These are phyloP conservation scores for Chytriomyces sp. DNA, from an alignment of 192 early-diverging fungal genomes.

Conservation along the genomic window DNA sequence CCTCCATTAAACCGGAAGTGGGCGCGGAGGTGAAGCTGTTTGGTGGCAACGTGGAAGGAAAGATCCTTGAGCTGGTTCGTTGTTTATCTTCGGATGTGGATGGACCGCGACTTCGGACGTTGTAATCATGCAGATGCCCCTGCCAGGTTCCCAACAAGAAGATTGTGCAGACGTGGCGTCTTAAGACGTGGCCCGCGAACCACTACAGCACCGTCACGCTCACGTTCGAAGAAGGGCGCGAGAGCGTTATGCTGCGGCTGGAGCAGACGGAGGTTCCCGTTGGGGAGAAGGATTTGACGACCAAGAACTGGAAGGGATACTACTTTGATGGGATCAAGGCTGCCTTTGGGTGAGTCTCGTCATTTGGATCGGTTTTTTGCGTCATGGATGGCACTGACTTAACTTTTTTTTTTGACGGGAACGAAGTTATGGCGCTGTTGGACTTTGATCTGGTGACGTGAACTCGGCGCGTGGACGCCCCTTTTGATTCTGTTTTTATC, in stretches of 20 bases:
- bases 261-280: conserved; percentile 84
- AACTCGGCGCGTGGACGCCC: no score
- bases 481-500: no score
- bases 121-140: conserved; percentile 49
- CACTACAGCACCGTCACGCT: conserved; percentile 85
- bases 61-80: conserved; percentile 66
- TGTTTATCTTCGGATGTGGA: neutral
- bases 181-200: conserved; percentile 80
- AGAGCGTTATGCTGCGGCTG: conserved; percentile 69
- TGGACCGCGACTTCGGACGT: neutral
- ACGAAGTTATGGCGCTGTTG: conserved; percentile 23
- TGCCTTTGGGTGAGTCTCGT: conserved; percentile 72
- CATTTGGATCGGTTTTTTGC: neutral
- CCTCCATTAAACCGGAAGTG: conserved; percentile 62
- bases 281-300: conserved; percentile 83
- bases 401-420: neutral
- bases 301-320: conserved; percentile 86
- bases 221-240: conserved; percentile 67
- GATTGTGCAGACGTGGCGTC: conserved; percentile 85
- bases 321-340: conserved; percentile 93
- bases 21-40: conserved; percentile 76
- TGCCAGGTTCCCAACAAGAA: conserved; percentile 59
- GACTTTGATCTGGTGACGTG: conserved; percentile 15
- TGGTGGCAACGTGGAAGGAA: conserved; percentile 85
- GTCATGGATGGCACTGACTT: neutral